Conservation (phyloP, 2,329 filamentous ascomycete species). For the Aspergillus thermomutatus region DNA sequence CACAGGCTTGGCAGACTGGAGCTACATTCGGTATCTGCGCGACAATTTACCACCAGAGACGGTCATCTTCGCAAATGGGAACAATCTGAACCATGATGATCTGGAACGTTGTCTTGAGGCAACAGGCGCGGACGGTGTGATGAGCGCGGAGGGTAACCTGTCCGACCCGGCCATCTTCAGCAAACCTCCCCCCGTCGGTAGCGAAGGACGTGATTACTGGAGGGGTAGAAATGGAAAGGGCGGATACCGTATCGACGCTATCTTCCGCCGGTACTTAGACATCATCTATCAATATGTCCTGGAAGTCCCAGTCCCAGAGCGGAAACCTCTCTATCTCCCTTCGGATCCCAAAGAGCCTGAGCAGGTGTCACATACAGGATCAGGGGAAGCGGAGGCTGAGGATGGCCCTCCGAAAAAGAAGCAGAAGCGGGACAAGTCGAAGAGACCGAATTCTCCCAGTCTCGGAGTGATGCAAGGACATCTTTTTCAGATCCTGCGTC, state of each 20-base stretch:
- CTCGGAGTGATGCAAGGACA: constrained; percentile 82
- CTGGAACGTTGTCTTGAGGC: constrained; percentile 72
- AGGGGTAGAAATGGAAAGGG: constrained; percentile 71
- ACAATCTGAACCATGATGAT: constrained; percentile 78
- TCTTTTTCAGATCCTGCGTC: constrained; percentile 84
- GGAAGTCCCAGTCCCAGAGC: constrained; percentile 58
- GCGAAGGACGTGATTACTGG: constrained; percentile 82
- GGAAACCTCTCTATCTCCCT: constrained; percentile 71
- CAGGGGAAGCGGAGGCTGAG: constrained; percentile 38
- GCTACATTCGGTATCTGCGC: constrained; percentile 74
- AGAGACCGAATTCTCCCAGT: constrained; percentile 58
- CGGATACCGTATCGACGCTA: constrained; percentile 84
- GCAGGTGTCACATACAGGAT: constrained; percentile 15
- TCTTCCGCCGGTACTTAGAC: constrained; percentile 83
- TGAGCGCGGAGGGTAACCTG: constrained; percentile 94
- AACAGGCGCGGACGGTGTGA: constrained; percentile 87
- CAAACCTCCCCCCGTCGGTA: constrained; percentile 58
- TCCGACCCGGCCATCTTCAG: constrained; percentile 88
- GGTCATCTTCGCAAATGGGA: constrained; percentile 95
- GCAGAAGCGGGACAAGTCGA: constrained; percentile 44
- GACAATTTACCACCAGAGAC: constrained; percentile 81
- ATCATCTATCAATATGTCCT: constrained; percentile 80
- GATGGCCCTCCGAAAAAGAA: constrained; percentile 50
- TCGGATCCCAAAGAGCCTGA: constrained; percentile 40
- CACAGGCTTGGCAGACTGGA: constrained; percentile 91